phyloP scores from a whole-genome alignment of 2,329 filamentous ascomycete species.

The Colletotrichum phormii region DNA sequence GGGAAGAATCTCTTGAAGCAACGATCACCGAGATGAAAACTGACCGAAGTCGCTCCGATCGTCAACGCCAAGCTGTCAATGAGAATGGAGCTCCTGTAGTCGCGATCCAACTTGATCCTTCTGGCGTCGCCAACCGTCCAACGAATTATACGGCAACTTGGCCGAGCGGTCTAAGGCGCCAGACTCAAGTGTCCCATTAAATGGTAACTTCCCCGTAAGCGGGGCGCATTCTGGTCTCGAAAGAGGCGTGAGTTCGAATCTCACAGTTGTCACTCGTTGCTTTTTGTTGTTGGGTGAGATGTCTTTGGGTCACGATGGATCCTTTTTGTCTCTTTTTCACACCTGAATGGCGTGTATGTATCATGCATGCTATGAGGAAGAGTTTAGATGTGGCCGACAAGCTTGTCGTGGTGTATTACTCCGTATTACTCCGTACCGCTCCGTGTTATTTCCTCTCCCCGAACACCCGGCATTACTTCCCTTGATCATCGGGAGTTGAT shows the following conservation, averaged over 20 bases:
- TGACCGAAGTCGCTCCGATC: not conserved
- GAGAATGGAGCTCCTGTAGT: not conserved
- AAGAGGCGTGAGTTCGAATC: conserved; percentile 25
- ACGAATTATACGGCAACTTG: not conserved
- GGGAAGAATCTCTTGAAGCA: not conserved
- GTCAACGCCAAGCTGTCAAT: not conserved
- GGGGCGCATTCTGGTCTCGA: conserved; percentile 18
- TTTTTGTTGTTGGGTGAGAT: not conserved
- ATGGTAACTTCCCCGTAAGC: not conserved
- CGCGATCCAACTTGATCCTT: not conserved
- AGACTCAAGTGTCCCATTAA: not conserved
- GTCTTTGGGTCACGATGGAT: not conserved
- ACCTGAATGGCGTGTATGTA: too few relatives aligned
- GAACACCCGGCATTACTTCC: too few relatives aligned
- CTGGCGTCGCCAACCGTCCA: fast-evolving
- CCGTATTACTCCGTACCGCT: too few relatives aligned
- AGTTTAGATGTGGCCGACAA: too few relatives aligned
- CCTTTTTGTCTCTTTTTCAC: not conserved
- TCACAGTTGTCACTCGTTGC: conserved; percentile 1
- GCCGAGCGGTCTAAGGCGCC: conserved; percentile 22
- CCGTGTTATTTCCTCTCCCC: too few relatives aligned
- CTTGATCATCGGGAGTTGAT: too few relatives aligned
- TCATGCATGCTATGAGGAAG: too few relatives aligned
- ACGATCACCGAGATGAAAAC: not conserved
- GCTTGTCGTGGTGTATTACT: too few relatives aligned